Base-by-base conservation (phyloP, 176 grass and related monocot species). In the Elymus sibiricus region DNA sequence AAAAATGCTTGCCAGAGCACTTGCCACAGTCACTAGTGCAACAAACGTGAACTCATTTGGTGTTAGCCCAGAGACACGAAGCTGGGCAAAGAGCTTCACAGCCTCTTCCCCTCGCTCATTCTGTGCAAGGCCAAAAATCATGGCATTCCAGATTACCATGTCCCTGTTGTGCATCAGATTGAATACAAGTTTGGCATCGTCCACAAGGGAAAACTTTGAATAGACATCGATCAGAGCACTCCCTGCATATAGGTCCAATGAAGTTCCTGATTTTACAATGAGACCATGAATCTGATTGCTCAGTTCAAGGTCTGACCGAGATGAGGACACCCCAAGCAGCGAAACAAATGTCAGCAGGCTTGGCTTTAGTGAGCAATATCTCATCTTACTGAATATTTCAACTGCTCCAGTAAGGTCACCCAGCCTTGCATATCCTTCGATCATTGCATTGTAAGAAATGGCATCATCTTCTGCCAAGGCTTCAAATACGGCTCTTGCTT, bases 171-270 rank as follows among this genome's bases (percentile, higher is more conserved):
- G 65, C 79, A 90, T 85, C 84, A 53, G 59, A 49, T 79, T 29
- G 88, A 97, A 97, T 21, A 97, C 79, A 80, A 83, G 22, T 84
- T 87, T 94, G 5, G 94, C 92, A 87, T 92, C 88, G 55, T 85
- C 89, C 51, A 90, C 79, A 46, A 88, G 87, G 64, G 68, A 88
- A 88, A 83, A 94, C 82, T 97, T 97, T 9, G 92, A 90, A 72
- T 97, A 97, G 25, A 92, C 88, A 87, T 92, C 94, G 14, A 97
- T 87, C 68, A 97, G 79, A 84, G 94, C 86, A 86, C 88, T 97
- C 72, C 61, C 90, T 42, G 79, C 80, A 69, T 86, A 94, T 51
- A 89, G 74, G 70, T 97, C 90, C 76, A 85, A 53, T 11, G 86
- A 77, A 79, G 76, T 86, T 63, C 90, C 90, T 32, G 76, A 88